These are phyloP conservation scores for Nepenthes alata DNA, from an alignment of 179 eudicot species.

Conservation along the genomic window DNA sequence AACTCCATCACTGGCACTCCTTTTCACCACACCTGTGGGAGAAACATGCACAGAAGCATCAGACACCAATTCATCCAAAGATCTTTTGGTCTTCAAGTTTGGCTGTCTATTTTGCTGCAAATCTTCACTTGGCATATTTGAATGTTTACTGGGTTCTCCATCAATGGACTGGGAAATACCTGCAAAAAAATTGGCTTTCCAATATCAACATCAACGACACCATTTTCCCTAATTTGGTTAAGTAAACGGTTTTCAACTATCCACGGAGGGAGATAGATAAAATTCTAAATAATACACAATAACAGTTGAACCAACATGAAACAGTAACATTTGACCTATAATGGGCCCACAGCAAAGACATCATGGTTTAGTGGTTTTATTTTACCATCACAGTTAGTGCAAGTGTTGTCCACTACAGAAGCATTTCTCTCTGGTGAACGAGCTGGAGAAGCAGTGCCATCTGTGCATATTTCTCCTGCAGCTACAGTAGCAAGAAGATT, in stretches of 20 bases:
- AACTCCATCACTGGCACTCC: slow-evolving; percentile 13
- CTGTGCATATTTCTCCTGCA: slow-evolving; percentile 25
- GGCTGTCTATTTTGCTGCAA: slow-evolving; percentile 13
- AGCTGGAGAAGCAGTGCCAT: slow-evolving; percentile 19
- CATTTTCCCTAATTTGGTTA: neutral
- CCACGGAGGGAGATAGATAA: too few species aligned
- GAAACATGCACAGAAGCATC: slow-evolving; percentile 12
- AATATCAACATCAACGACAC: slow-evolving; percentile 12
- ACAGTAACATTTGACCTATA: neutral
- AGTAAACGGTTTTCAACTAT: too few species aligned
- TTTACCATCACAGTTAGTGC: slow-evolving; percentile 7
- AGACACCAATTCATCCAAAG: slow-evolving; percentile 4
- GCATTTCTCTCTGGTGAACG: slow-evolving; percentile 18
- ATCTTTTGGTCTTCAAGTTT: slow-evolving; percentile 14
- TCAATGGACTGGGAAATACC: slow-evolving; percentile 12
- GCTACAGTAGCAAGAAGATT: slow-evolving; percentile 48
- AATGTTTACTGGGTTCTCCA: slow-evolving; percentile 5
- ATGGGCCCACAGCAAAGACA: neutral
- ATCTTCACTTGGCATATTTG: slow-evolving; percentile 12
- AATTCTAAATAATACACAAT: too few species aligned
- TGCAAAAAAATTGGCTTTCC: slow-evolving; percentile 10
- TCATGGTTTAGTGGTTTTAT: neutral
- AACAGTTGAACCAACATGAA: too few species aligned
- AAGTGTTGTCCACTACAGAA: slow-evolving; percentile 6
- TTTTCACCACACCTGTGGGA: slow-evolving; percentile 11